Evolutionary conservation across 352 stramenopile genomes (phyloP).

Genomic region (Phytophthora fragariae): DNA sequence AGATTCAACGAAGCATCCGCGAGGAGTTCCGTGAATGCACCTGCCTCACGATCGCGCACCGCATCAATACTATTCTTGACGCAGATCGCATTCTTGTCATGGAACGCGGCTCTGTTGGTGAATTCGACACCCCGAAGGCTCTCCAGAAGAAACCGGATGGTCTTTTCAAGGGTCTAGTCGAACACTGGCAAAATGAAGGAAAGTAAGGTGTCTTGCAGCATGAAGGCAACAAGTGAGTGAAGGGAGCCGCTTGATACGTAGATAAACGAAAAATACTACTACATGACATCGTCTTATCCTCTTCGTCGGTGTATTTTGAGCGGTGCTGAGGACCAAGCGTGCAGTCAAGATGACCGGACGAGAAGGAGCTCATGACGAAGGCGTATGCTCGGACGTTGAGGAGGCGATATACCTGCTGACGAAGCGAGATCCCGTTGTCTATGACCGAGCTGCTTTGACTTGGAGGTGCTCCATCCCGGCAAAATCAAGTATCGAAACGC

Average conservation of each 20-base stretch:
- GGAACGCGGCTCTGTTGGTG: constrained; percentile 91
- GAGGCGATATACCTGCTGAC: constrained; percentile 61
- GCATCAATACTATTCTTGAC: constrained; percentile 98
- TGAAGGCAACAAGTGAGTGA: neutral
- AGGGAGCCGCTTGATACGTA: neutral
- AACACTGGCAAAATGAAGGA: constrained; percentile 77
- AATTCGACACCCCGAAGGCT: constrained; percentile 93
- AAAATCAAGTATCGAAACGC: constrained; percentile 52
- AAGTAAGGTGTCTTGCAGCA: constrained; percentile 23
- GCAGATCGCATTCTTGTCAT: constrained; percentile 96
- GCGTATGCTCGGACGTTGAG: constrained; percentile 49
- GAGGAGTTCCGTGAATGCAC: constrained; percentile 94
- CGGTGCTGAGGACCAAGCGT: neutral
- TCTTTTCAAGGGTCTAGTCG: constrained; percentile 78
- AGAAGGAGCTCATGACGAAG: constrained; percentile 6
- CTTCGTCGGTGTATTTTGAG: constrained; percentile 32
- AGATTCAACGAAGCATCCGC: constrained; percentile 93
- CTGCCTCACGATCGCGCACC: constrained; percentile 97
- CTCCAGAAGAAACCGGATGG: constrained; percentile 73
- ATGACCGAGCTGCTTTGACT: constrained; percentile 41
- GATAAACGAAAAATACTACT: constrained; percentile 25
- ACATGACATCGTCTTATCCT: constrained; percentile 1
- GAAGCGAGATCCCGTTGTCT: constrained; percentile 60
- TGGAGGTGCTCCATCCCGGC: constrained; percentile 57
- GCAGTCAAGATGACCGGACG: constrained; percentile 9